These are phyloP conservation scores for Tolypocladium tropicale DNA, from an alignment of 2,329 filamentous ascomycete species.

Conservation along the genomic window DNA sequence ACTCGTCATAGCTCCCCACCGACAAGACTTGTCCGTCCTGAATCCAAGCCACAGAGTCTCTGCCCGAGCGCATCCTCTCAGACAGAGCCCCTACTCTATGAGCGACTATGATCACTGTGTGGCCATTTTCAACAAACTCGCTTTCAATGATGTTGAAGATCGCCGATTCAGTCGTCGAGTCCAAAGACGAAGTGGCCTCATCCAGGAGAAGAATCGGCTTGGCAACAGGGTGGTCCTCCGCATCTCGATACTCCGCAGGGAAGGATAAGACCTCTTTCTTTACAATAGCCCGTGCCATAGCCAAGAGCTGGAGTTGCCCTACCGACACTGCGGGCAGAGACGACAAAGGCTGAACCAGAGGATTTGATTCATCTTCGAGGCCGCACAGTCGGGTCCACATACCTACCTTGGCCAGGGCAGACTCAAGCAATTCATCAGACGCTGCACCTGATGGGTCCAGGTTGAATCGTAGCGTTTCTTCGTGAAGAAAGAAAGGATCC, in stretches of 20 bases:
- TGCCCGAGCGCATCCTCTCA: not conserved
- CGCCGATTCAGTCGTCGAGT: not conserved
- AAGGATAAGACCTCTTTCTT: not conserved
- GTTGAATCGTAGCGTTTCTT: not conserved
- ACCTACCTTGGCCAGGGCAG: not conserved
- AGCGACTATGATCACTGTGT: not conserved
- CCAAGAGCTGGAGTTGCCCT: not conserved
- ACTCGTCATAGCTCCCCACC: not conserved
- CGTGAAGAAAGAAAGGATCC: not conserved
- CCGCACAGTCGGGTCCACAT: not conserved
- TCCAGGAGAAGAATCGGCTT: not conserved
- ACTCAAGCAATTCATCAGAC: not conserved
- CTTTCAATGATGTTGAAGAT: not conserved
- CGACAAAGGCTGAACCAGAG: not conserved
- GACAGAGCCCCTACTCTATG: not conserved
- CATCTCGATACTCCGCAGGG: not conserved
- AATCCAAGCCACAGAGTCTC: not conserved
- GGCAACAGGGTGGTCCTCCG: not conserved
- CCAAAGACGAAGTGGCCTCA: not conserved
- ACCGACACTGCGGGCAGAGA: not conserved
- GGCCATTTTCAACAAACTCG: not conserved
- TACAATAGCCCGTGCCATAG: not conserved
- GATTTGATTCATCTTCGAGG: not conserved
- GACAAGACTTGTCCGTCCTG: not conserved
- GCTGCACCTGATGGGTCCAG: not conserved